Percentiles rank a stretch among this genome's conserved stretches.
phyloP scores from a whole-genome alignment of 2,329 filamentous ascomycete species.

The Trichocomaceae sp. region DNA sequence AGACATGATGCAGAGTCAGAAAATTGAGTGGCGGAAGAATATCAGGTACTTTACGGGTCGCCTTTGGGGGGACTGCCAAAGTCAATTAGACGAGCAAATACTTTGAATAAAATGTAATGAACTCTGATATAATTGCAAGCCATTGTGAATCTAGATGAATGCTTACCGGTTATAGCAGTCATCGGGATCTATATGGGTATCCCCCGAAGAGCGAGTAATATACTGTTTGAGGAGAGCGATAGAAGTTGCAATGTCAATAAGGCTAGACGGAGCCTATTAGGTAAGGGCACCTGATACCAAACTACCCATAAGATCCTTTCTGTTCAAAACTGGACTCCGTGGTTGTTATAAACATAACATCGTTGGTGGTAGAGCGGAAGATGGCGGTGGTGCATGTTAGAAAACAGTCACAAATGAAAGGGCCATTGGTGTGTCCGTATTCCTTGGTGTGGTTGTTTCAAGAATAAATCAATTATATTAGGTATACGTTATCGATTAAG shows the following conservation, averaged over 20 bases:
- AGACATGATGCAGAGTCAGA: constrained; percentile 60
- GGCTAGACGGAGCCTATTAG: background rate
- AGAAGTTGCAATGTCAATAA: background rate
- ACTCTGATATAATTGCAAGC: background rate
- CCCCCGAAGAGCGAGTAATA: background rate
- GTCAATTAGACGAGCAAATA: background rate
- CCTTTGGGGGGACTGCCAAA: background rate
- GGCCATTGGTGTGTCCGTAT: background rate
- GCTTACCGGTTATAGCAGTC: background rate
- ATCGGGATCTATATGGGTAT: background rate
- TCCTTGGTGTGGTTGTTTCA: background rate
- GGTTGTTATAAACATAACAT: background rate
- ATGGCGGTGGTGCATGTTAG: constrained; percentile 6
- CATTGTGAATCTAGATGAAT: background rate
- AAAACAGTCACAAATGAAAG: background rate
- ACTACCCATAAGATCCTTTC: constrained; percentile 9
- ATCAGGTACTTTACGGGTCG: constrained; percentile 21
- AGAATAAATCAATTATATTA: background rate
- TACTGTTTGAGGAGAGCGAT: background rate
- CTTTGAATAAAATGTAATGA: background rate
- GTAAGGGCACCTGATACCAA: background rate
- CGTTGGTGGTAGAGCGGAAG: background rate
- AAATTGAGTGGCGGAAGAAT: constrained; percentile 47
- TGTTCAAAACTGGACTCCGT: background rate
- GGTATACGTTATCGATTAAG: background rate